Conservation (phyloP, 2,329 filamentous ascomycete genomes). For the Aspergillus clavatus region DNA sequence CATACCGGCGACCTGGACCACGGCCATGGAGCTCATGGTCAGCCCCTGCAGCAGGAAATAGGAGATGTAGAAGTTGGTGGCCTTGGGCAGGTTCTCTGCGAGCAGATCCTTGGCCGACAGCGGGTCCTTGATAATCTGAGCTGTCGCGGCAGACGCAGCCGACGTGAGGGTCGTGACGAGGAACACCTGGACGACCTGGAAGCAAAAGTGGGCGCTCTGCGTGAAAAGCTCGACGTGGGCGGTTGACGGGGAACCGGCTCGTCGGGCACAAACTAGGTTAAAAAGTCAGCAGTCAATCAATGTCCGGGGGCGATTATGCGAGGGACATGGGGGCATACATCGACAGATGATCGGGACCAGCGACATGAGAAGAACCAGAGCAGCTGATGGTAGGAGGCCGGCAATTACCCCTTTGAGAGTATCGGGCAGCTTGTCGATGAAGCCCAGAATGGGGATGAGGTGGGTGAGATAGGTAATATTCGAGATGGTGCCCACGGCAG, state of each 20-base stretch:
- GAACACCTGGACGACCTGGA: conserved; percentile 78
- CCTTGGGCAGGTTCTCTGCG: conserved; percentile 70
- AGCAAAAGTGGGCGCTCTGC: conserved; percentile 78
- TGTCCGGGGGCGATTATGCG: too few relatives aligned
- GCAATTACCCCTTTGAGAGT: conserved; percentile 72
- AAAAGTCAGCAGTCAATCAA: too few relatives aligned
- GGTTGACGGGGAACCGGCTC: conserved; percentile 73
- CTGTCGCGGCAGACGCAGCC: conserved; percentile 67
- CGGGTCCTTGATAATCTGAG: conserved; percentile 63
- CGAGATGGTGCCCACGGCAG: conserved; percentile 77
- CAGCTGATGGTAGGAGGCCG: conserved; percentile 74
- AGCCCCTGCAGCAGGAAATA: conserved; percentile 93
- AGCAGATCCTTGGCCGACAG: conserved; percentile 60
- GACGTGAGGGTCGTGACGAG: conserved; percentile 79
- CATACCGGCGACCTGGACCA: conserved; percentile 70
- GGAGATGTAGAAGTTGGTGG: conserved; percentile 91
- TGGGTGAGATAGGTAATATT: conserved; percentile 67
- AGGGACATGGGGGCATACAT: conserved; percentile 44
- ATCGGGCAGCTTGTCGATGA: conserved; percentile 66
- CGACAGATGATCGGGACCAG: conserved; percentile 79
- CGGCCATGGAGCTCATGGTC: conserved; percentile 64
- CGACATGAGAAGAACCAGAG: conserved; percentile 78
- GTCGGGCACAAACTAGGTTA: conserved; percentile 67
- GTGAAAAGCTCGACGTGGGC: conserved; percentile 81
- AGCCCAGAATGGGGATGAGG: conserved; percentile 59